Evolutionary conservation across 257 asterid species (phyloP), one percentile per base, ranked within the genome.

Genomic region (Capsicum baccatum): DNA sequence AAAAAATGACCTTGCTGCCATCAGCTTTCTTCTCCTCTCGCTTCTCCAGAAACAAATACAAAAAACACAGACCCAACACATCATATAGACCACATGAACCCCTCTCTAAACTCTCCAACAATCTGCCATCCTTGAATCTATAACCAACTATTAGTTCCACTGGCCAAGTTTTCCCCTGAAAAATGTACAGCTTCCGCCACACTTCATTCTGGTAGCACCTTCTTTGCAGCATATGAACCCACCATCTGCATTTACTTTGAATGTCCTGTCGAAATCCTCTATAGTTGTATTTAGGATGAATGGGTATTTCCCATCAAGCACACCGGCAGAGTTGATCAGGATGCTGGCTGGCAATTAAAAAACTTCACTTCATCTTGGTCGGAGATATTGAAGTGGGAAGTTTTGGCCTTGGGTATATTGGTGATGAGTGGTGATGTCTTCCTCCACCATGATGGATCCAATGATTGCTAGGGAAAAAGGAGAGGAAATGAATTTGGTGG

Each of bases 211-310:
- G 48, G 35, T 35, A 67, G 74, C 19, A 67, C 48, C 48, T 67
- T 67, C 73, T 66, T 66, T 66, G 19, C 11, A 35, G 74, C 74
- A 67, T 67, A 67, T 33, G 48, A 35, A 67, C 74, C 48, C 6
- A 6, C 74, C 50, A 67, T 35, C 48, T 9, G 0, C 73, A 56
- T 35, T 6, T 33, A 33, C 10, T 26, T 66, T 9, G 3, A 13
- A 66, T 6, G 48, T 66, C 19, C n/a, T 33, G 11, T 66, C 2
- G 73, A 35, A 33, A 66, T 16, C 16, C n/a, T 33, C 73, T 66
- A 39, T 35, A 66, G 73, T 13, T 64, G 42, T 64, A n/a, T 64
- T 66, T 35, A 67, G 74, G 74, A 67, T 67, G 74, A 67, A 67
- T 9, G 50, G 19, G 19, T 35, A 35, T 67, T 35, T 67, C 74